Conservation (phyloP, 805 yeast genomes). For the Sporopachydermia lactativora region DNA sequence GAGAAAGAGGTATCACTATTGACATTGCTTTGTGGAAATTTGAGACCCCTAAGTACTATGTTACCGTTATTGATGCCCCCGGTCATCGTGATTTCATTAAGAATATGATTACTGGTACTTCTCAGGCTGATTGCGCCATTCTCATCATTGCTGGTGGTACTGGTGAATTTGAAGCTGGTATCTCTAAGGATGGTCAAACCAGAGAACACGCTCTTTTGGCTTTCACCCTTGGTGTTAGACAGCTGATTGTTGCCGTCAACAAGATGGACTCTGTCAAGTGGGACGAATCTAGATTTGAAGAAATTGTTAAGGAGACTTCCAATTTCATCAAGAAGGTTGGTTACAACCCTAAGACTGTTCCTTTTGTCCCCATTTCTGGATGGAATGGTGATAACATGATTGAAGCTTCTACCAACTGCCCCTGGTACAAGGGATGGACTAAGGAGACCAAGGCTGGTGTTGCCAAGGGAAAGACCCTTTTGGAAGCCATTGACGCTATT, state of each 20-base stretch:
- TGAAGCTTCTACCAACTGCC: slow-evolving; percentile 67
- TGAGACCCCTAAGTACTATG: slow-evolving; percentile 82
- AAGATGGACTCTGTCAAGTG: slow-evolving; percentile 92
- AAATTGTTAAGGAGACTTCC: slow-evolving; percentile 61
- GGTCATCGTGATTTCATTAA: slow-evolving; percentile 95
- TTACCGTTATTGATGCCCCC: slow-evolving; percentile 90
- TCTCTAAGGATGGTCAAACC: slow-evolving; percentile 90
- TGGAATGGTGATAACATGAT: slow-evolving; percentile 92
- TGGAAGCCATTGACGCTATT: slow-evolving; percentile 74
- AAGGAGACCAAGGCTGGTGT: slow-evolving; percentile 64
- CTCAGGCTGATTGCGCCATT: slow-evolving; percentile 88
- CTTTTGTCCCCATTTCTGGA: slow-evolving; percentile 87
- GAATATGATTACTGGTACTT: slow-evolving; percentile 92
- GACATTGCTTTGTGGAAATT: slow-evolving; percentile 89
- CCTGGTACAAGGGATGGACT: slow-evolving; percentile 83
- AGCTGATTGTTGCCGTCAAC: slow-evolving; percentile 82
- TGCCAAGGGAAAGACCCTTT: slow-evolving; percentile 65
- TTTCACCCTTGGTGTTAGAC: slow-evolving; percentile 78
- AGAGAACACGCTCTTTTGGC: slow-evolving; percentile 90
- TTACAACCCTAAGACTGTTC: slow-evolving; percentile 68
- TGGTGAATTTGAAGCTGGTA: slow-evolving; percentile 94
- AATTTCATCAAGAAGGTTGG: slow-evolving; percentile 79
- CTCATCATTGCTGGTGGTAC: slow-evolving; percentile 84
- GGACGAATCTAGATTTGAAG: slow-evolving; percentile 70
- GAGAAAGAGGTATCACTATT: slow-evolving; percentile 95